Base-by-base conservation (phyloP, 2,329 filamentous ascomycete genomes). In the Aspergillus persii region DNA sequence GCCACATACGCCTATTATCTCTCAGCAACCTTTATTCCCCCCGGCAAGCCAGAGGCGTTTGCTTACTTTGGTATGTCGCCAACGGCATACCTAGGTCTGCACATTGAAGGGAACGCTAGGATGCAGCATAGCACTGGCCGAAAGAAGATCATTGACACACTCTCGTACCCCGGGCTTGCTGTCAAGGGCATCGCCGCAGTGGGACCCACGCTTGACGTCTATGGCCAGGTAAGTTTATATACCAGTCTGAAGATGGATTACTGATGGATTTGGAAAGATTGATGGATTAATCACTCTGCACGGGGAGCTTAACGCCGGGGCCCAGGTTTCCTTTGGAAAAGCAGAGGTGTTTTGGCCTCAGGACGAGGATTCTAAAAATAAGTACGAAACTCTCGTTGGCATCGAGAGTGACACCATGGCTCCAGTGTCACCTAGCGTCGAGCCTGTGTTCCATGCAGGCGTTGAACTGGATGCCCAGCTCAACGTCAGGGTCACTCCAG, bases 181-280 rank as follows among this genome's bases (percentile, higher is more conserved):
- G 62, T 69, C 55, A 69, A 69, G 53, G 68, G 66, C 11, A 66
- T 68, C 18, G 64, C 64, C 3, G 63, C 64, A 2, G 63, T 68
- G 23, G 66, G 66, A 4, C 66, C 66, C 8, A 68, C 61, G 6
- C 47, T 68, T 33, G 66, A 68, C 47, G 29, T 68, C 18, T 68
- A 61, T 31, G 66, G 66, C 31, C 30, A 67, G 64, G 5, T 33
- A 33, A 33, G 31, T 33, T 33, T 33, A 33, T 33, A 33, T 33
- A 8, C 31, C 31, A 33, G 31, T 33, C 31, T 33, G 31, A 33
- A 33, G 31, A 9, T 33, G 11, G 31, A 33, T 33, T 33, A 33
- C 31, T 33, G 2, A 33, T 33, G 2, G 31, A 4, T 33, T 33
- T 33, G 5, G 31, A 33, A 33, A 33, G 31, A 68, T 67, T 33